phyloP scores from a whole-genome alignment of 352 stramenopile species.

The Phytopythium montanum region DNA sequence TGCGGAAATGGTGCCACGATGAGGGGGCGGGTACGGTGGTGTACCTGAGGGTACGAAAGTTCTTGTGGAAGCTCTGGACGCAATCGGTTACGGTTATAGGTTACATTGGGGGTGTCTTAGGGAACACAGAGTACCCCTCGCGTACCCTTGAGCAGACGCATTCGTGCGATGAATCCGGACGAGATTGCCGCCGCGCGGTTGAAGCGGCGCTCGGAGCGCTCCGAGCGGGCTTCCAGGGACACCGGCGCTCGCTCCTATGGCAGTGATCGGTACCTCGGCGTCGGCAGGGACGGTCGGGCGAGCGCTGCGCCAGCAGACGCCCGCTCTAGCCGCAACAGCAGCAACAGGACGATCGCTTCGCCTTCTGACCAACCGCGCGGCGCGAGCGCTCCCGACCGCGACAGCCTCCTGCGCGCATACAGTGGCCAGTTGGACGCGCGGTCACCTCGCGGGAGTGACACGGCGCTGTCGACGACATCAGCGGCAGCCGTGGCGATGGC shows the following conservation, averaged over 20 bases:
- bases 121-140: no score
- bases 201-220: slow-evolving; percentile 36
- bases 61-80: no score
- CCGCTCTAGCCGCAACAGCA: background rate
- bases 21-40: background rate
- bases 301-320: slow-evolving; percentile 1
- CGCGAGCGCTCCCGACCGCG: slow-evolving; percentile 1
- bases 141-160: no score
- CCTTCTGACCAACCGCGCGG: slow-evolving; percentile 6
- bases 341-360: background rate
- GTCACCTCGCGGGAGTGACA: background rate
- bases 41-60: background rate
- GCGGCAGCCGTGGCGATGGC: slow-evolving; percentile 24
- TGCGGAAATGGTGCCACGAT: background rate
- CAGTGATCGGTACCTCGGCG: background rate
- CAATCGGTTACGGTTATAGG: no score
- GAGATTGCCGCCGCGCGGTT: slow-evolving; percentile 32
- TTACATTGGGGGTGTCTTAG: no score
- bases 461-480: slow-evolving; percentile 14
- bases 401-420: slow-evolving; percentile 5
- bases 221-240: slow-evolving; percentile 9
- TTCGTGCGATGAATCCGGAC: slow-evolving; percentile 18
- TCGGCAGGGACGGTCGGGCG: background rate
- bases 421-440: background rate
- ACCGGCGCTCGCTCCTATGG: slow-evolving; percentile 12